Conservation (phyloP, 2,329 filamentous ascomycete species). For the Aspergillus cejpii region DNA sequence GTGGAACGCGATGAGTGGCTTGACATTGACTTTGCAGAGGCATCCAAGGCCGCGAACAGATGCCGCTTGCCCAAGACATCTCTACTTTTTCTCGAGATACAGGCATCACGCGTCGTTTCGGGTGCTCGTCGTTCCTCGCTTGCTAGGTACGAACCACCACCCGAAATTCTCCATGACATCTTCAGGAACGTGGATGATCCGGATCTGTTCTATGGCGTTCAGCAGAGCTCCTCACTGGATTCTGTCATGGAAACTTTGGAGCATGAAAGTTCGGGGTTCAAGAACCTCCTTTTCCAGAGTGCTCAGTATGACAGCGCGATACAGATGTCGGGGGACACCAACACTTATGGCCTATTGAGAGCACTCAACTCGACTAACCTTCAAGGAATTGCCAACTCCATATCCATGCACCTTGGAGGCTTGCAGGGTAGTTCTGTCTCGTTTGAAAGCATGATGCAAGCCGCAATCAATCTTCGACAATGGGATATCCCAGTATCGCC, state of each 20-base stretch:
- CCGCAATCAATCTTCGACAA: conserved; percentile 74
- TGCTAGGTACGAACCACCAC: conserved; percentile 49
- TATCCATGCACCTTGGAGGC: conserved; percentile 58
- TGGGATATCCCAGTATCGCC: conserved; percentile 81
- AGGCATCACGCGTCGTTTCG: conserved; percentile 51
- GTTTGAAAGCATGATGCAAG: conserved; percentile 67
- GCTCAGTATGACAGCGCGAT: conserved; percentile 86
- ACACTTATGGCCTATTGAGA: conserved; percentile 64
- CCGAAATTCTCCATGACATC: conserved; percentile 67
- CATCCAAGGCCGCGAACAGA: conserved; percentile 62
- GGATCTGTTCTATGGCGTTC: conserved; percentile 88
- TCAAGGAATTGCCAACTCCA: conserved; percentile 73
- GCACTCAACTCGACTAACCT: conserved; percentile 76
- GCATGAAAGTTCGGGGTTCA: conserved; percentile 80
- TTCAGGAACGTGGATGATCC: conserved; percentile 93
- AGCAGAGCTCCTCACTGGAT: conserved; percentile 66
- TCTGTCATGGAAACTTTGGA: conserved; percentile 77
- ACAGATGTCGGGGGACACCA: conserved; percentile 50
- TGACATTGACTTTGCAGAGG: conserved; percentile 66
- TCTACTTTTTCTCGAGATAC: conserved; percentile 72
- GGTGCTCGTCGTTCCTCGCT: conserved; percentile 62
- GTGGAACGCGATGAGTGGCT: conserved; percentile 79
- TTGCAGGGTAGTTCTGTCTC: conserved; percentile 46
- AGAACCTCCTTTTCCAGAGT: conserved; percentile 82
- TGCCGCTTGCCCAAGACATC: conserved; percentile 86